Conservation (phyloP, 257 asterid genomes). For the Coffea eugenioides region DNA sequence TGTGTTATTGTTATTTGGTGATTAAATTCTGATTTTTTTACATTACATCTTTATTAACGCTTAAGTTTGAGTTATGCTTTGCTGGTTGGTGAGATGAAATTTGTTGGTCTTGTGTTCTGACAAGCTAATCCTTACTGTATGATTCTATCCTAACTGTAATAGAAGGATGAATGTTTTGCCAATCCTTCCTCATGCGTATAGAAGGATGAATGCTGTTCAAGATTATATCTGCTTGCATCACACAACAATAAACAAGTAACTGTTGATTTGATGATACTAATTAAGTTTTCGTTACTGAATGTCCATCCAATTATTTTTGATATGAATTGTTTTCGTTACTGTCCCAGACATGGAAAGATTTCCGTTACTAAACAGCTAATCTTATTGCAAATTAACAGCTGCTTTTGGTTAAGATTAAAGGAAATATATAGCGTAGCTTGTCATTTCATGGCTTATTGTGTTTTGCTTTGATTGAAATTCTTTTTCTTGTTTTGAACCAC, state of each 20-base stretch:
- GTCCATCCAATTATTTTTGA: not conserved
- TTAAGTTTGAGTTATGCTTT: not conserved
- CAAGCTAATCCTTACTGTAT: not conserved
- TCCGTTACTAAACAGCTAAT: not conserved
- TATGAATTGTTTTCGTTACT: not conserved
- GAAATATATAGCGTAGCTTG: not conserved
- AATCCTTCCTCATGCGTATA: too few species aligned
- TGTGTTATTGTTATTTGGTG: not conserved
- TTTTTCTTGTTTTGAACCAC: not conserved
- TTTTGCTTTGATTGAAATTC: not conserved
- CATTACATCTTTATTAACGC: not conserved
- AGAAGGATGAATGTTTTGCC: not conserved
- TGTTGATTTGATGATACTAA: not conserved
- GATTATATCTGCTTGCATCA: not conserved
- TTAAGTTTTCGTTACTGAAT: not conserved
- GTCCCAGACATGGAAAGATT: not conserved
- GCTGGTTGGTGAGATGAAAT: not conserved
- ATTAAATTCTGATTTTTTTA: not conserved
- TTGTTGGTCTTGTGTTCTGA: not conserved
- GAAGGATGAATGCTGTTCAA: not conserved
- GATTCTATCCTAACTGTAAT: not conserved
- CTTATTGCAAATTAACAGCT: not conserved
- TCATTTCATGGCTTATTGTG: not conserved
- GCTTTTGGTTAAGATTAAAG: not conserved
- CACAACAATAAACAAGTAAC: not conserved